phyloP scores from a whole-genome alignment of 768 basidiomycete genomes.

The Hygrocybe punicea region DNA sequence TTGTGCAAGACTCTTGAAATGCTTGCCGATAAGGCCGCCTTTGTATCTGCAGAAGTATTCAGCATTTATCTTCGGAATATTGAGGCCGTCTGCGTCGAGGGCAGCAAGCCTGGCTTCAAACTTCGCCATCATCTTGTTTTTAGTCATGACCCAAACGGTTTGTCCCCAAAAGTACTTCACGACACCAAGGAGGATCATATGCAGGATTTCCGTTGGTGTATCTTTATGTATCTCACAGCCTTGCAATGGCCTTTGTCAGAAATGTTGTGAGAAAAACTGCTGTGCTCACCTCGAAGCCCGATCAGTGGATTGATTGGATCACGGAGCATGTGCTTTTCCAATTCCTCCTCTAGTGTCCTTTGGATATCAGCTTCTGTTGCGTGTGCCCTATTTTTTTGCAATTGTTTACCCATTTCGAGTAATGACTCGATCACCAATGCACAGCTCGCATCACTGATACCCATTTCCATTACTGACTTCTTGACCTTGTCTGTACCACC shows the following conservation, averaged over 20 bases:
- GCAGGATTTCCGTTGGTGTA: slow-evolving; percentile 33
- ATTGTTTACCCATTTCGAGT: neutral
- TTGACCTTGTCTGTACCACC: slow-evolving; percentile 3
- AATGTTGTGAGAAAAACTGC: too few species aligned
- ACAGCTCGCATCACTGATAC: neutral
- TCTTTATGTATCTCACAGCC: slow-evolving; percentile 32
- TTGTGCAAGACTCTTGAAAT: slow-evolving; percentile 30
- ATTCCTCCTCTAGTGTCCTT: neutral
- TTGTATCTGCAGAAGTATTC: slow-evolving; percentile 34
- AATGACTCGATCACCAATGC: neutral
- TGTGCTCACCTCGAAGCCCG: too few species aligned
- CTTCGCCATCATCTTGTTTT: slow-evolving; percentile 10
- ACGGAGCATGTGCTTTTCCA: neutral
- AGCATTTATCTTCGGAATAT: slow-evolving; percentile 20
- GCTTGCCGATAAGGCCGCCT: slow-evolving; percentile 27
- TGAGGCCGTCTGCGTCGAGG: slow-evolving; percentile 22
- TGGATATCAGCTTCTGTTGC: neutral
- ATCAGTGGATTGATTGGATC: slow-evolving; percentile 8
- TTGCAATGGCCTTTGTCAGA: too few species aligned
- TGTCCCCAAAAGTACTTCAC: slow-evolving; percentile 34
- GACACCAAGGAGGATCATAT: slow-evolving; percentile 33
- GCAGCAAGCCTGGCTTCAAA: slow-evolving; percentile 29
- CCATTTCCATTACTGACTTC: neutral
- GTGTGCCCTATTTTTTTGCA: neutral
- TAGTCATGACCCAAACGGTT: slow-evolving; percentile 23